These are phyloP conservation scores for Coprinopsis sp. DNA, from an alignment of 768 basidiomycete species.

Conservation along the genomic window DNA sequence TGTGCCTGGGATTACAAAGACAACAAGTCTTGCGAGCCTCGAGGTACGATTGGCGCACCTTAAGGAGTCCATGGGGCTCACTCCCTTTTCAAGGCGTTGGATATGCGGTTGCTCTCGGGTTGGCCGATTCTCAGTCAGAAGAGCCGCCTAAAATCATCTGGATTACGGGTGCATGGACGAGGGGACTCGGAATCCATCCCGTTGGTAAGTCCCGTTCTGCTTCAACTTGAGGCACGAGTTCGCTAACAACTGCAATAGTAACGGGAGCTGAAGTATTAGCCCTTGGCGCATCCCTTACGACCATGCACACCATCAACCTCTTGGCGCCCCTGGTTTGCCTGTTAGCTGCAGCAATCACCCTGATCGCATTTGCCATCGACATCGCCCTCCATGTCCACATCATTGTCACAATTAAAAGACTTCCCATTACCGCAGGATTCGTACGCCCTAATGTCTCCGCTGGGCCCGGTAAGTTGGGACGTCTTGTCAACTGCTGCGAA, in stretches of 20 bases:
- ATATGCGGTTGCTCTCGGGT: constrained; percentile 44
- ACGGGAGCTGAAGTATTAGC: constrained; percentile 57
- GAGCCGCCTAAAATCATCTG: constrained; percentile 23
- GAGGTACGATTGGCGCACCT: constrained; percentile 32
- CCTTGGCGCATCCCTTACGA: constrained; percentile 38
- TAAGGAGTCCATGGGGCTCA: not conserved
- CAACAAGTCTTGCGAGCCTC: constrained; percentile 42
- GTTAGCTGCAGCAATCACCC: constrained; percentile 61
- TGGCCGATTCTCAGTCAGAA: constrained; percentile 24
- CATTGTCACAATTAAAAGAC: not conserved
- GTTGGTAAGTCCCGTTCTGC: constrained; percentile 53
- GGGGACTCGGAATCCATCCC: constrained; percentile 71
- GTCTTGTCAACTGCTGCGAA: not conserved
- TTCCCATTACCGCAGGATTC: not conserved
- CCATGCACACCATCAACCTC: constrained; percentile 49
- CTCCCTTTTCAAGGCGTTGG: constrained; percentile 39
- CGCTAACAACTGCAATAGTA: constrained; percentile 23
- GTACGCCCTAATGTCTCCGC: not conserved
- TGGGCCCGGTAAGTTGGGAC: constrained; percentile 4
- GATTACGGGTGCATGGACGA: constrained; percentile 63
- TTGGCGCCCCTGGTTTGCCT: constrained; percentile 64
- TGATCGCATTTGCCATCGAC: constrained; percentile 74
- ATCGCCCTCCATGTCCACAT: constrained; percentile 46
- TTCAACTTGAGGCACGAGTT: not conserved
- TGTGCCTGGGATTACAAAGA: constrained; percentile 47